Base-by-base conservation (phyloP, 306 rosid genomes). In the Fragaria ananassa region DNA sequence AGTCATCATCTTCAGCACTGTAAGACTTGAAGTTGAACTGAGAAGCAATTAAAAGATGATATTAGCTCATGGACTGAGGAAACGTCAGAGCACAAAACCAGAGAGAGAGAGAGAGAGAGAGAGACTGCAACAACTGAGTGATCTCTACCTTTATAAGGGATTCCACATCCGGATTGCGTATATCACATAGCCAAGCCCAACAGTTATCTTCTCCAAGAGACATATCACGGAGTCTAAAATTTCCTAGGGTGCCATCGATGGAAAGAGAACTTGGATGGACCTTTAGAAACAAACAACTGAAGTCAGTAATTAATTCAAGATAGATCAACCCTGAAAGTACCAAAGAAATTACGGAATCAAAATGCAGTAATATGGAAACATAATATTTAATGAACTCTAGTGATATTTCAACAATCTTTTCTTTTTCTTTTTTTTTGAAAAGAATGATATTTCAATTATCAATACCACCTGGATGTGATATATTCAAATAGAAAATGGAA, bases 151-250 rank as follows among this genome's bases (percentile, higher is more conserved):
- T 92, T 71, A 95, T 95, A 78, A 95, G 92, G 78, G 99, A 95
- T 71, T 95, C 99, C 66, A 86, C 86, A 60, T 96, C 97, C n/a
- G 99, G 93, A 85, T 95, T 90, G 25, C 97, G 96, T 70, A 95
- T 79, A 76, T 95, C 99, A 86, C 97, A 95, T 71, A 95, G 97
- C 97, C 97, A 95, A 80, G 88, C 88, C 99, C 99, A 92, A 71
- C 86, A 91, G 41, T 89, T 90, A 75, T 90, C 90, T 27, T 83
- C 64, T 80, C 93, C 93, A 60, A 92, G 91, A 53, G 96, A 91
- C 80, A 84, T 84, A 84, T 95, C 99, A 83, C 92, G 73, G 8
- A 95, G 98, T 86, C 93, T 91, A 79, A 91, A 88, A 83, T 95
- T 95, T 75, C 99, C 99, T 70, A 95, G 81, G 34, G 89, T 89